phyloP scores from a whole-genome alignment of 2,329 filamentous ascomycete genomes.

The Paraphoma sp. region DNA sequence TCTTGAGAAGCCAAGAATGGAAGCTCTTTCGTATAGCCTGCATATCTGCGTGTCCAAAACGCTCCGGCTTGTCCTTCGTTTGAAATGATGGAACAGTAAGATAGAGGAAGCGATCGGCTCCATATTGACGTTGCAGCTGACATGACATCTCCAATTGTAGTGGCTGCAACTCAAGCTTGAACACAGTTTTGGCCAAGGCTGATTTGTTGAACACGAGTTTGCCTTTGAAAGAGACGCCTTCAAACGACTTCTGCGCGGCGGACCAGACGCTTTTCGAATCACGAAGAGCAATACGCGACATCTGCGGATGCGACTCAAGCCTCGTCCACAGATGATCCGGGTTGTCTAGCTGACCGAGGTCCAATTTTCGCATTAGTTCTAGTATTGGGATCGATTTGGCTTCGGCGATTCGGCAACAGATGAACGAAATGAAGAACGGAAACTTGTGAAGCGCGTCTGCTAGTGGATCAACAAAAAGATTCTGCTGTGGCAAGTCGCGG shows the following conservation, averaged over 20 bases:
- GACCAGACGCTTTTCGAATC: constrained; percentile 34
- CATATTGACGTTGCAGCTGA: constrained; percentile 47
- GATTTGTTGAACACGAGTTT: constrained; percentile 26
- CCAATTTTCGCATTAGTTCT: constrained; percentile 21
- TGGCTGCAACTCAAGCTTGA: constrained; percentile 32
- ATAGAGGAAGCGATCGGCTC: constrained; percentile 52
- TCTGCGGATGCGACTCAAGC: constrained; percentile 8
- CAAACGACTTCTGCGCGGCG: constrained; percentile 23
- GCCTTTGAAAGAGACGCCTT: constrained; percentile 45
- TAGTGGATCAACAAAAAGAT: constrained; percentile 36
- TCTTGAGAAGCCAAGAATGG: constrained; percentile 41
- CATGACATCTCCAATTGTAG: constrained; percentile 41
- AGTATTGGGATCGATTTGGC: constrained; percentile 14
- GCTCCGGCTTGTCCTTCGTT: constrained; percentile 10
- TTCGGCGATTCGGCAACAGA: constrained; percentile 37
- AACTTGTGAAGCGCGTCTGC: constrained; percentile 9
- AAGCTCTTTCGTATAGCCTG: constrained; percentile 31
- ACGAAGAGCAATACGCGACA: constrained; percentile 2
- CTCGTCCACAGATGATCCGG: constrained; percentile 29
- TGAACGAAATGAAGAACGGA: constrained; percentile 43
- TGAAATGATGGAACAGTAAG: constrained; percentile 43
- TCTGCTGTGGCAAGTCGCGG: constrained; percentile 30
- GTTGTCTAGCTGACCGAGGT: constrained; percentile 7
- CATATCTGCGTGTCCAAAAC: constrained; percentile 15
- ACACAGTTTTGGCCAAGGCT: constrained; percentile 20